Evolutionary conservation across 1,284 basidiomycete species (phyloP).

Genomic region (Marasmius tenuissimus): DNA sequence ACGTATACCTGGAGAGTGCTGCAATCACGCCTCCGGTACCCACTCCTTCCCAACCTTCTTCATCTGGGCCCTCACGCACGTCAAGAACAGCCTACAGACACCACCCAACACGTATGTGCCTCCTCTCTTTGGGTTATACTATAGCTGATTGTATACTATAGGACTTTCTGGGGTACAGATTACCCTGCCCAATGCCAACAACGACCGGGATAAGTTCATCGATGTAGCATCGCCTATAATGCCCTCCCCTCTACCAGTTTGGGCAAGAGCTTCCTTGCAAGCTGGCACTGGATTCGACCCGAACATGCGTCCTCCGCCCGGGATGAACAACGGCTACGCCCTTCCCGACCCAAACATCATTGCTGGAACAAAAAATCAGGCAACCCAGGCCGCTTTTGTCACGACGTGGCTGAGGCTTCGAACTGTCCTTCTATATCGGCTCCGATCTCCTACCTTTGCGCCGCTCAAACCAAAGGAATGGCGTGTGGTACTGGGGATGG

Average conservation of each 20-base stretch:
- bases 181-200: background rate
- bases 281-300: background rate
- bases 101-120: background rate
- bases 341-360: slow-evolving; percentile 2
- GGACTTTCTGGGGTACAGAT: background rate
- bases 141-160: background rate
- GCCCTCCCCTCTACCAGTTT: background rate
- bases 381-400: background rate
- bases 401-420: background rate
- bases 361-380: background rate
- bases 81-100: background rate
- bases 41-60: background rate
- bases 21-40: background rate
- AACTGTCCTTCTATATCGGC: background rate
- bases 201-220: background rate
- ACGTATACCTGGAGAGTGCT: too few species aligned
- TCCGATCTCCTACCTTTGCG: background rate
- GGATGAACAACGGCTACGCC: background rate
- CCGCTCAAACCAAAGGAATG: background rate
- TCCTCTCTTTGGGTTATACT: background rate
- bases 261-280: background rate
- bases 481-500: background rate
- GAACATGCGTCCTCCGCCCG: background rate
- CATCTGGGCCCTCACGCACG: background rate
- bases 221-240: background rate